These are phyloP conservation scores for Pseudotsuga menziesii DNA, from an alignment of 75 land plant species.

Conservation along the genomic window DNA sequence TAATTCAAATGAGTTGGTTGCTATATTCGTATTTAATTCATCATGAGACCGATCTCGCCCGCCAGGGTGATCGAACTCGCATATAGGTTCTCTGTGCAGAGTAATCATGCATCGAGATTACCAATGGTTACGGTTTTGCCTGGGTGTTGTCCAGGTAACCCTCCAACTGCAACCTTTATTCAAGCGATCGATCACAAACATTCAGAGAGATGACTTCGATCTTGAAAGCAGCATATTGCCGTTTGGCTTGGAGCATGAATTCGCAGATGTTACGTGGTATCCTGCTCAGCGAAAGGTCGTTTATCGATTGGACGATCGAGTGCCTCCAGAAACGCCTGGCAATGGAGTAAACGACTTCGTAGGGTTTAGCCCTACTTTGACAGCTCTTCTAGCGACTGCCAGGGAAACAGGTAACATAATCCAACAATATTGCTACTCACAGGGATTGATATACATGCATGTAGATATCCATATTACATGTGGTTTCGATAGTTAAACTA, in stretches of 20 bases:
- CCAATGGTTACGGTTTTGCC: too few species aligned
- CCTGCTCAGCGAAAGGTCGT: slow-evolving; percentile 24
- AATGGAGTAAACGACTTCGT: slow-evolving; percentile 25
- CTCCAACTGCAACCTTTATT: slow-evolving; percentile 36
- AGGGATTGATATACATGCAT: neutral
- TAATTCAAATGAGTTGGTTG: too few species aligned
- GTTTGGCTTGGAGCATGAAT: slow-evolving; percentile 20
- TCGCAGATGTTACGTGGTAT: slow-evolving; percentile 32
- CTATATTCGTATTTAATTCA: too few species aligned
- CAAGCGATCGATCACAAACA: slow-evolving; percentile 27
- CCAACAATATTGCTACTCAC: neutral
- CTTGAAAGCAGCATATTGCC: slow-evolving; percentile 13
- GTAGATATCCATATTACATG: neutral
- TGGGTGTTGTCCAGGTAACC: slow-evolving; percentile 8
- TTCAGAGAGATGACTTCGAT: slow-evolving; percentile 9
- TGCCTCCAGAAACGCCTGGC: slow-evolving; percentile 17
- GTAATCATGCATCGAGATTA: too few species aligned
- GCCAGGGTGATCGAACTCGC: too few species aligned
- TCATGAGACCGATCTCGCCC: too few species aligned
- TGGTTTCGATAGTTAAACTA: too few species aligned
- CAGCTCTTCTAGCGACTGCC: slow-evolving; percentile 7
- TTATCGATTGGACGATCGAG: slow-evolving; percentile 21
- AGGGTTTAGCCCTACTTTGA: slow-evolving; percentile 11
- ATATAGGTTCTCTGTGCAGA: too few species aligned
- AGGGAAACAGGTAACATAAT: slow-evolving; percentile 28